A percentile compares a stretch with the other conserved stretches of the same genome.
These are phyloP conservation scores for Zymoseptoria brevis DNA, from an alignment of 2,329 filamentous ascomycete genomes.

Conservation along the genomic window DNA sequence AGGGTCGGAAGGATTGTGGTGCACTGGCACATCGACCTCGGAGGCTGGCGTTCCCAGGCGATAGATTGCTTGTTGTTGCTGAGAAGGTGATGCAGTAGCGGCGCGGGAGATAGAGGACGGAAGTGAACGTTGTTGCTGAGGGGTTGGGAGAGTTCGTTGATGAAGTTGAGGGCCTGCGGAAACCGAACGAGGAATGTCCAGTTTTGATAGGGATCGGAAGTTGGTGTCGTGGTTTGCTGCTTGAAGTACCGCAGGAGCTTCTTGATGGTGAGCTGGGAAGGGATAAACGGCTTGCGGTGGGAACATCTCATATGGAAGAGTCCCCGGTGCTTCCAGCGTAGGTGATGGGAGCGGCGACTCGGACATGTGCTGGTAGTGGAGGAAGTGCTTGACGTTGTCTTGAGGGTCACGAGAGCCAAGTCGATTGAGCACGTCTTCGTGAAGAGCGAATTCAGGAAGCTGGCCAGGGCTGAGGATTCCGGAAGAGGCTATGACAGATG, in stretches of 20 bases:
- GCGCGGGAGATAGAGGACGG: constrained; percentile 39
- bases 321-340: constrained; percentile 52
- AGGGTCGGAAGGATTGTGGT: constrained; percentile 36
- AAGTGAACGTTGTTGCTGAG: constrained; percentile 27
- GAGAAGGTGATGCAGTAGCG: constrained; percentile 43
- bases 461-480: constrained; percentile 71
- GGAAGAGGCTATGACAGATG: constrained; percentile 83
- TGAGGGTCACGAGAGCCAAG: constrained; percentile 71
- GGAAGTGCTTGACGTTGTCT: constrained; percentile 86
- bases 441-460: constrained; percentile 57
- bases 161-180: constrained; percentile 31
- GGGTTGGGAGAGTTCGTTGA: constrained; percentile 8
- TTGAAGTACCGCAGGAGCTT: constrained; percentile 26
- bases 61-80: constrained; percentile 43
- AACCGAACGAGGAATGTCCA: constrained; percentile 44
- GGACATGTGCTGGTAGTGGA: constrained; percentile 67
- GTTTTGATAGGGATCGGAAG: constrained; percentile 47
- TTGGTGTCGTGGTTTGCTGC: constrained; percentile 34
- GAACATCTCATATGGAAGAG: constrained; percentile 45
- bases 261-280: constrained; percentile 19
- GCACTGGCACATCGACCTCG: constrained; percentile 81
- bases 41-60: constrained; percentile 81
- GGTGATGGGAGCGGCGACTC: constrained; percentile 36
- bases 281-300: constrained; percentile 19
- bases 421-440: constrained; percentile 63